phyloP scores from a whole-genome alignment of 1,139 yeast genomes.

The Pichia sp. region DNA sequence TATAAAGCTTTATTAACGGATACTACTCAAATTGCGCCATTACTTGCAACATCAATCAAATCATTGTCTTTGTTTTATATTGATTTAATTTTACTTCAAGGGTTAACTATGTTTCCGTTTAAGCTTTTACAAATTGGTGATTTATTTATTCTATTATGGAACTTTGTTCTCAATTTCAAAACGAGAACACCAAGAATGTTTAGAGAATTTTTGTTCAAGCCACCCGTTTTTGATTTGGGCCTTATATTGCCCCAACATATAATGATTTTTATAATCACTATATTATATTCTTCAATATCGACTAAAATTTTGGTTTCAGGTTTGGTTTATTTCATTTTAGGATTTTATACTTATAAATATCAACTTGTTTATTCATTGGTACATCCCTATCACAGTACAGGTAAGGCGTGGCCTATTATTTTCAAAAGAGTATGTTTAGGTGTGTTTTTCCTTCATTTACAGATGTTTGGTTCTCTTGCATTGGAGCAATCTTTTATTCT shows the following conservation, averaged over 20 bases:
- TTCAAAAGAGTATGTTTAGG: slow-evolving; percentile 55
- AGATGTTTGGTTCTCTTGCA: slow-evolving; percentile 66
- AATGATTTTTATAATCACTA: slow-evolving; percentile 51
- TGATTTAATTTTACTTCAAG: slow-evolving; percentile 75
- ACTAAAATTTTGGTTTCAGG: slow-evolving; percentile 63
- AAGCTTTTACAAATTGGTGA: slow-evolving; percentile 54
- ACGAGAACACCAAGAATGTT: slow-evolving; percentile 52
- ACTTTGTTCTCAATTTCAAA: slow-evolving; percentile 36
- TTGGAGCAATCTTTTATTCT: slow-evolving; percentile 52
- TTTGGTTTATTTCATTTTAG: slow-evolving; percentile 52
- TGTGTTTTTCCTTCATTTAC: slow-evolving; percentile 51
- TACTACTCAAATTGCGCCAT: slow-evolving; percentile 72
- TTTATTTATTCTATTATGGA: slow-evolving; percentile 38
- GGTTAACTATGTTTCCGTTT: slow-evolving; percentile 79
- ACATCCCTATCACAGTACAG: slow-evolving; percentile 66
- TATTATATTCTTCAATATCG: slow-evolving; percentile 58
- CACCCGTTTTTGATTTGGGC: slow-evolving; percentile 61
- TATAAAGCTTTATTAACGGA: slow-evolving; percentile 64
- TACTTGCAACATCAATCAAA: slow-evolving; percentile 64
- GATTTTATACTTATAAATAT: slow-evolving; percentile 59
- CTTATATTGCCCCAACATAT: slow-evolving; percentile 61
- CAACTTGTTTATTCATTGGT: slow-evolving; percentile 61
- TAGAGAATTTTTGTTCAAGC: slow-evolving; percentile 45
- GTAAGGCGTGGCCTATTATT: slow-evolving; percentile 64
- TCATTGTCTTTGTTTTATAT: slow-evolving; percentile 72